Evolutionary conservation across 148 eudicot species (phyloP).

Genomic region (Pouteria glomerata): DNA sequence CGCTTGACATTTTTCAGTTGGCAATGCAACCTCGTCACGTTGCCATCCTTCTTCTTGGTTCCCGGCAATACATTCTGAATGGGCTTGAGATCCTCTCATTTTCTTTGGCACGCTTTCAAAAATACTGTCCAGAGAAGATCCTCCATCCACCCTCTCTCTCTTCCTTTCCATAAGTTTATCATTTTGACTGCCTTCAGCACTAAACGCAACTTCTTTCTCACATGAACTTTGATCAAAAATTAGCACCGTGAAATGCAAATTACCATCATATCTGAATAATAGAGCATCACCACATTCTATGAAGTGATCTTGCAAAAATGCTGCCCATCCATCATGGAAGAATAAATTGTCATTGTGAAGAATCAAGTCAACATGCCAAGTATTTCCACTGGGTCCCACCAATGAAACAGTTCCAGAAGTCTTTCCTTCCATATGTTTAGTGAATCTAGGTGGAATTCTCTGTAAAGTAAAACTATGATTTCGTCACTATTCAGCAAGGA

Average conservation of each 20-base stretch:
- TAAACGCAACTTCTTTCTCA: slow-evolving; percentile 75
- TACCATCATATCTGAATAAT: slow-evolving; percentile 76
- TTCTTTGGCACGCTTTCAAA: slow-evolving; percentile 41
- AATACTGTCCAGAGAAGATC: slow-evolving; percentile 18
- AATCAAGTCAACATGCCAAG: slow-evolving; percentile 58
- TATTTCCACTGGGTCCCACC: slow-evolving; percentile 78
- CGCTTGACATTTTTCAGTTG: slow-evolving; percentile 19
- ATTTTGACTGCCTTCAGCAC: slow-evolving; percentile 59
- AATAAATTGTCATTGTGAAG: slow-evolving; percentile 41
- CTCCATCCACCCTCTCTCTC: slow-evolving; percentile 43
- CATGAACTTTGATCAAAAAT: slow-evolving; percentile 76
- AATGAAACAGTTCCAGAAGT: slow-evolving; percentile 45
- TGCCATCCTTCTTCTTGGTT: slow-evolving; percentile 18
- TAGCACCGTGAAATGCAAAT: slow-evolving; percentile 61
- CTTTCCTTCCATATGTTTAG: slow-evolving; percentile 48
- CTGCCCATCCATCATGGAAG: slow-evolving; percentile 67
- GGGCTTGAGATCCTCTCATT: slow-evolving; percentile 42
- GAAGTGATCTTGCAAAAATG: slow-evolving; percentile 69
- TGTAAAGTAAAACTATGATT: slow-evolving; percentile 22
- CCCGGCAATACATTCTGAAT: slow-evolving; percentile 23
- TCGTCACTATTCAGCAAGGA: background rate
- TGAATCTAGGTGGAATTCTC: slow-evolving; percentile 68
- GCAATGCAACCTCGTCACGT: slow-evolving; percentile 19
- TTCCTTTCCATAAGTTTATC: slow-evolving; percentile 28
- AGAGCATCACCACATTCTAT: slow-evolving; percentile 66